phyloP scores from a whole-genome alignment of 2,329 filamentous ascomycete species.

The Beauveria sp. region DNA sequence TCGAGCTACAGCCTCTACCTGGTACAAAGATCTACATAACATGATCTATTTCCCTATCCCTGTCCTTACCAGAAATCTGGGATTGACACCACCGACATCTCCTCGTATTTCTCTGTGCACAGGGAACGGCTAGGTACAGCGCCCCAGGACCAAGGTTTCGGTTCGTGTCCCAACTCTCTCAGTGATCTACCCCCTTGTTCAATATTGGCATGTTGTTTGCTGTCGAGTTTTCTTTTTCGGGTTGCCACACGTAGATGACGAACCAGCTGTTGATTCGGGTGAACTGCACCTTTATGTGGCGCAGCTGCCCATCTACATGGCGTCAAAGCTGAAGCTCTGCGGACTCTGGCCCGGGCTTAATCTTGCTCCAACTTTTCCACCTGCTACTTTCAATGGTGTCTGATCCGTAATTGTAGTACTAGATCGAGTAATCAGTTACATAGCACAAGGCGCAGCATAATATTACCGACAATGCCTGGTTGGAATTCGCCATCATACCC shows the following conservation, averaged over 20 bases:
- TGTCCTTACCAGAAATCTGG: not conserved
- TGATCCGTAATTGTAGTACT: not conserved
- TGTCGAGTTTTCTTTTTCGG: not conserved
- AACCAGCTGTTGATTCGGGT: not conserved
- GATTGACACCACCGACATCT: not conserved
- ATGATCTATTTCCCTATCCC: no score
- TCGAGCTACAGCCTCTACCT: no score
- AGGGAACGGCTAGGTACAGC: not conserved
- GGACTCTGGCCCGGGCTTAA: not conserved
- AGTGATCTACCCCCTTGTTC: no score
- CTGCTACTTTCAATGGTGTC: not conserved
- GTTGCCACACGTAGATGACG: not conserved
- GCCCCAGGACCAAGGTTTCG: not conserved
- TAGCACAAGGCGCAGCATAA: not conserved
- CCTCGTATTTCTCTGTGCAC: slow-evolving; percentile 1
- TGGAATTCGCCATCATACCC: not conserved
- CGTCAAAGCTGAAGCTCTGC: not conserved
- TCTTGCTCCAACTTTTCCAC: not conserved
- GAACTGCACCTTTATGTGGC: not conserved
- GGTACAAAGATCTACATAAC: no score
- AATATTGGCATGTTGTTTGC: not conserved
- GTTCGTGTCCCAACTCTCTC: not conserved
- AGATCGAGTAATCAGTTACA: not conserved
- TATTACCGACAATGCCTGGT: not conserved
- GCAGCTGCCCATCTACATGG: not conserved